These are phyloP conservation scores for Elsinoe ampelina DNA, from an alignment of 2,329 filamentous ascomycete genomes.

Conservation along the genomic window DNA sequence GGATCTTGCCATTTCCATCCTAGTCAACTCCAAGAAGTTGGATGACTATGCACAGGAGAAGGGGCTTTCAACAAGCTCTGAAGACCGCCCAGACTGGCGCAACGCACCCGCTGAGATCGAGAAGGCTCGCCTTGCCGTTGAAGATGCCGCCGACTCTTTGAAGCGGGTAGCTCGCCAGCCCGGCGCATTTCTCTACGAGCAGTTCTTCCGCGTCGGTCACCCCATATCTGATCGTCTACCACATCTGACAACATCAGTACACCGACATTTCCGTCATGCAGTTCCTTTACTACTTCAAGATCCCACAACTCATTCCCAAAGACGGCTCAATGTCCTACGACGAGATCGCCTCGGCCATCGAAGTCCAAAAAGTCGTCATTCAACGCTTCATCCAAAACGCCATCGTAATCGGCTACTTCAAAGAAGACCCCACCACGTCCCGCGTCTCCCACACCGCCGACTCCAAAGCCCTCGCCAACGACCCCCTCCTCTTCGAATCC, in stretches of 20 bases:
- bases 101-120: slow-evolving; percentile 4
- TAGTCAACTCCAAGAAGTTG: slow-evolving; percentile 9
- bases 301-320: slow-evolving; percentile 25
- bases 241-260: not conserved
- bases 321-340: slow-evolving; percentile 21
- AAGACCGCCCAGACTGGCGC: slow-evolving; percentile 3
- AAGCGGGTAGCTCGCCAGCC: slow-evolving; percentile 8
- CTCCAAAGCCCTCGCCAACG: not conserved
- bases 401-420: slow-evolving; percentile 33
- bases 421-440: slow-evolving; percentile 25
- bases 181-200: slow-evolving; percentile 8
- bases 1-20: slow-evolving; percentile 1
- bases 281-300: slow-evolving; percentile 24
- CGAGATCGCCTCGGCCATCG: slow-evolving; percentile 21
- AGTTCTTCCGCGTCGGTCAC: not conserved
- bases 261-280: slow-evolving; percentile 11
- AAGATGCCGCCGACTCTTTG: slow-evolving; percentile 5
- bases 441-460: not conserved
- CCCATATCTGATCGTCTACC: not conserved
- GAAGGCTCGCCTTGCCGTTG: slow-evolving; percentile 4
- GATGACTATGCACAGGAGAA: slow-evolving; percentile 10
- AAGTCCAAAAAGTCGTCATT: slow-evolving; percentile 22
- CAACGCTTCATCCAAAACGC: slow-evolving; percentile 32
- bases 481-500: slow-evolving; percentile 9
- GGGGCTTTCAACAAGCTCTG: not conserved